Evolutionary conservation across 1,139 yeast genomes (phyloP).

Genomic region (Lizanozyma gosingica): DNA sequence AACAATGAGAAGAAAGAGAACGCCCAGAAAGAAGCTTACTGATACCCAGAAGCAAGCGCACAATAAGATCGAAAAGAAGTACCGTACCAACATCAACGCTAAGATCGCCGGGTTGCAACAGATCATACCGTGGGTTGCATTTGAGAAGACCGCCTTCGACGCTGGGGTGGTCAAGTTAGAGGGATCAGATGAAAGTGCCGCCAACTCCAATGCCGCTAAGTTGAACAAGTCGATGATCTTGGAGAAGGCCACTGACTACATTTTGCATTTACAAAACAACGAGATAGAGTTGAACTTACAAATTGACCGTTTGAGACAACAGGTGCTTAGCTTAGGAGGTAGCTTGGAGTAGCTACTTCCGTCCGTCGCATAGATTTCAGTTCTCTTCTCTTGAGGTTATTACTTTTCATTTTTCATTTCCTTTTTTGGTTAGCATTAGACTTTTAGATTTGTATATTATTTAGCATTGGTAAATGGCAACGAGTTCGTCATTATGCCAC

Average conservation of each 20-base stretch:
- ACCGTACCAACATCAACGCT: constrained; percentile 64
- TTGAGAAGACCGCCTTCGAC: constrained; percentile 51
- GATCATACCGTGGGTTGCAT: constrained; percentile 55
- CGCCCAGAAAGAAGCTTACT: constrained; percentile 50
- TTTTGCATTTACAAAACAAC: constrained; percentile 39
- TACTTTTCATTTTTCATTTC: no score
- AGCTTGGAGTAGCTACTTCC: neutral
- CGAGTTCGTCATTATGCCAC: no score
- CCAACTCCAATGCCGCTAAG: constrained; percentile 15
- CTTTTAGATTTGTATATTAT: no score
- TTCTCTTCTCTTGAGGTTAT: no score
- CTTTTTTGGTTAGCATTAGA: no score
- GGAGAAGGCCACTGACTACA: constrained; percentile 58
- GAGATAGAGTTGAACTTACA: constrained; percentile 26
- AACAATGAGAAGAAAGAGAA: constrained; percentile 29
- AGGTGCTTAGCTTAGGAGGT: neutral
- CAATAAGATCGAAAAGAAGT: constrained; percentile 60
- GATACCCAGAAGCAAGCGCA: constrained; percentile 62
- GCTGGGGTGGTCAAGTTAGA: constrained; percentile 19
- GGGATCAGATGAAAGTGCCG: constrained; percentile 2
- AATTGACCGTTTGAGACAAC: constrained; percentile 12
- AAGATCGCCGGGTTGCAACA: constrained; percentile 60
- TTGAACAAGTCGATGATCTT: constrained; percentile 57
- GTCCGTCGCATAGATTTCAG: no score
- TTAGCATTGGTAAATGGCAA: no score